Evolutionary conservation across 352 stramenopile species (phyloP).

Genomic region (Globisporangium takayamanum): DNA sequence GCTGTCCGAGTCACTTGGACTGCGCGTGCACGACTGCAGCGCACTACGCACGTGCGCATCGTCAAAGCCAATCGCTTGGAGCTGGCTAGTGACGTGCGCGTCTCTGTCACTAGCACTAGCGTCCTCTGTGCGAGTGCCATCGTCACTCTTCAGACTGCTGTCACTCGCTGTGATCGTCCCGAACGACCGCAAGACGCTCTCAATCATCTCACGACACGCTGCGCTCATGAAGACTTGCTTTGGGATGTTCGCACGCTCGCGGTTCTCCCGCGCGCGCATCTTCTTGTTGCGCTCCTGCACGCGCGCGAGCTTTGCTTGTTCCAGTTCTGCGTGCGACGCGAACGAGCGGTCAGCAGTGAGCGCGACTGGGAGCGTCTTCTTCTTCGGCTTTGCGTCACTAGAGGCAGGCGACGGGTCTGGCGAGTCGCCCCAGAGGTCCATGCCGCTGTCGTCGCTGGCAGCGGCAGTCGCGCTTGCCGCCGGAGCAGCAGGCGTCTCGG

Average conservation of each 20-base stretch:
- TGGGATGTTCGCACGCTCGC: constrained; percentile 86
- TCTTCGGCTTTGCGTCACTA: constrained; percentile 1
- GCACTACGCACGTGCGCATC: constrained; percentile 40
- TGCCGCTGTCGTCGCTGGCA: constrained; percentile 3
- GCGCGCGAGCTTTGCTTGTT: constrained; percentile 44
- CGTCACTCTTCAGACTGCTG: constrained; percentile 10
- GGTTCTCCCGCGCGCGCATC: constrained; percentile 84
- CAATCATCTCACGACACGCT: constrained; percentile 80
- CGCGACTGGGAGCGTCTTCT: constrained; percentile 18
- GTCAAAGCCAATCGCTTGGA: constrained; percentile 56
- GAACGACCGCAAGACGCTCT: constrained; percentile 63
- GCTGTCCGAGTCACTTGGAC: constrained; percentile 22
- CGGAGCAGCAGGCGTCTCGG: not conserved
- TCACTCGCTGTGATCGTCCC: constrained; percentile 18
- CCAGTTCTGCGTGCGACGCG: constrained; percentile 64
- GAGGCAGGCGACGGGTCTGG: constrained; percentile 1
- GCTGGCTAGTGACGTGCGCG: constrained; percentile 18
- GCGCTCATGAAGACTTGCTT: constrained; percentile 90
- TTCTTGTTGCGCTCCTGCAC: constrained; percentile 67
- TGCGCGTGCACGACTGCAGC: constrained; percentile 19
- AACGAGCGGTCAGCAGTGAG: constrained; percentile 74
- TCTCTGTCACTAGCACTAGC: constrained; percentile 14
- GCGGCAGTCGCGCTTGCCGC: not conserved
- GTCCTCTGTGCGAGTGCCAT: constrained; percentile 2
- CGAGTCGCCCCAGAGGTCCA: constrained; percentile 41